Conservation (phyloP, 495 filamentous ascomycete genomes). For the Cetradonia linearis region DNA sequence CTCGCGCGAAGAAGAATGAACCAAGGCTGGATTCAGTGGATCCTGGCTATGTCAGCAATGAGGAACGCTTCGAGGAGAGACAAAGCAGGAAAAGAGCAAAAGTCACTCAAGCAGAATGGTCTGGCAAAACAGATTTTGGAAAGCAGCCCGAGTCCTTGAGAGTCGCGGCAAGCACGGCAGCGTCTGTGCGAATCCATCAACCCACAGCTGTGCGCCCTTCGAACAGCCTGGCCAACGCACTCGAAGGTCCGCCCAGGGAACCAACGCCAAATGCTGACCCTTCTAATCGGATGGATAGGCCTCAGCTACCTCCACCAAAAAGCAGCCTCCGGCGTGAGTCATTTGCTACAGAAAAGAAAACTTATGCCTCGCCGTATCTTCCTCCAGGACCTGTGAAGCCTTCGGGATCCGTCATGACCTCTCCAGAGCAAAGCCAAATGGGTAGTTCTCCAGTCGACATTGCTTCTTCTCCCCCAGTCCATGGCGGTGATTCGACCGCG, state of each 20-base stretch:
- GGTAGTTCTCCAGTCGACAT: conserved; percentile 52
- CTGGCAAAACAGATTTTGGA: conserved; percentile 56
- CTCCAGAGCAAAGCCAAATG: conserved; percentile 42
- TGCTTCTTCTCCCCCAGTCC: conserved; percentile 68
- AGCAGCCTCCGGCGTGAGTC: conserved; percentile 39
- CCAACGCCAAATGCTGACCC: conserved; percentile 66
- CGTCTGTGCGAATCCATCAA: conserved; percentile 75
- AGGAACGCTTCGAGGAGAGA: conserved; percentile 52
- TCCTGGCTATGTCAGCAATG: conserved; percentile 59
- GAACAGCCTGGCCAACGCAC: conserved; percentile 36
- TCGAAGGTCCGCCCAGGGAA: conserved; percentile 69
- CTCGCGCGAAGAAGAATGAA: conserved; percentile 26
- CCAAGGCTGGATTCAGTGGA: conserved; percentile 27
- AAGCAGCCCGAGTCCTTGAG: conserved; percentile 68
- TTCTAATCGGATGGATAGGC: conserved; percentile 24
- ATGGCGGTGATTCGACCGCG: conserved; percentile 43
- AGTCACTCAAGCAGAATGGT: conserved; percentile 57
- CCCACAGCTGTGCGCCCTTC: conserved; percentile 55
- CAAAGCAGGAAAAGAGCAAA: conserved; percentile 64
- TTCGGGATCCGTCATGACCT: conserved; percentile 43
- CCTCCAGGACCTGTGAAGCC: conserved; percentile 32
- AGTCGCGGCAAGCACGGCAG: conserved; percentile 76
- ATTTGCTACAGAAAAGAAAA: conserved; percentile 29
- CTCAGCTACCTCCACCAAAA: conserved; percentile 18
- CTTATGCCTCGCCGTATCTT: conserved; percentile 41